Evolutionary conservation across 768 basidiomycete genomes (phyloP), one percentile per base, ranked within the genome.

Genomic region (Mrakia gelida): DNA sequence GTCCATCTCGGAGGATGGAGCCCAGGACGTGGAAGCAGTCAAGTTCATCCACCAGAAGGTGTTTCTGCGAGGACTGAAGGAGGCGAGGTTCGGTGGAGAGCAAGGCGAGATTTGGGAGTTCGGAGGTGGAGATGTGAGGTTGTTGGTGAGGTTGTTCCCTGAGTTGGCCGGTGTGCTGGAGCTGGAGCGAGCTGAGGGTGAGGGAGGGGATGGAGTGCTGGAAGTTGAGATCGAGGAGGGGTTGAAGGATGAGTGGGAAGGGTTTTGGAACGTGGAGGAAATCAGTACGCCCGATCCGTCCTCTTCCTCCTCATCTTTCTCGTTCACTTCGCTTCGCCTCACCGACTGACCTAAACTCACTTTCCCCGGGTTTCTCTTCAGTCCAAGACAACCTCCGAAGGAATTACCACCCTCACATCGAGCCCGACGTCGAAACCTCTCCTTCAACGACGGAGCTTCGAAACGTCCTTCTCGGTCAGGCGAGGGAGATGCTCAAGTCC

Each of bases 371-470:
- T 3, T 38, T 52, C 18, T 52, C n/a, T 85, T 82, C 86, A 95
- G 94, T 95, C 88, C 88, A 88, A 85, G 88, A 87, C 82, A 93
- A 94, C 88, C 86, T 95, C 92, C 92, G 93, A 87, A 88, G 89
- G 87, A 94, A 95, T 83, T 95, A 95, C 84, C 92, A 92, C 63
- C 94, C 94, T 23, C 91, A 95, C 85, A 88, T 96, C 81, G 84
- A 89, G 34, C 92, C 90, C 28, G 87, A 89, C 81, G 90, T 91
- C 4, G 88, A 87, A 38, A 86, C 87, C 30, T 90, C 93, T 9
- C 90, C 91, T 21, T 88, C 91, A 4, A 90, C 93, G 3, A 87
- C 88, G 28, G 91, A 91, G 81, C 86, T 95, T 76, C 86, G 88
- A 70, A 88, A 87, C 76, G 88, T 91, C 61, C 85, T 96, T 67